These are phyloP conservation scores for Ogataea glucozyma DNA, from an alignment of 805 yeast species.

Conservation along the genomic window DNA sequence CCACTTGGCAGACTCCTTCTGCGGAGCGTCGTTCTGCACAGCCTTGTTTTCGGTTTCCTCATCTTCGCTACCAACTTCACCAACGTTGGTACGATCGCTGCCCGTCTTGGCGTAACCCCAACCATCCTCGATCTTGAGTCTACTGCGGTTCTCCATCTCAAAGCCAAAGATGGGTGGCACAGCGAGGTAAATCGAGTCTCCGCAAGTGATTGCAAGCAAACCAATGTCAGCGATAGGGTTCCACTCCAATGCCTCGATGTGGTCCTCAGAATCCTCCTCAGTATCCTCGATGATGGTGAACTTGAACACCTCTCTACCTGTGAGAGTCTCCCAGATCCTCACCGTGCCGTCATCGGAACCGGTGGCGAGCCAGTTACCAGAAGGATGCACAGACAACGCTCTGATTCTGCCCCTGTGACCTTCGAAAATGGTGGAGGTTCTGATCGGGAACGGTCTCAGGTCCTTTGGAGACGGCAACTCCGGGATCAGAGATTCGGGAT, in stretches of 20 bases:
- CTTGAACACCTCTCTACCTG: constrained; percentile 90
- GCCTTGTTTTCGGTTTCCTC: constrained; percentile 28
- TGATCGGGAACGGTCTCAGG: constrained; percentile 93
- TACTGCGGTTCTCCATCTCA: constrained; percentile 79
- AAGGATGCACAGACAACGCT: constrained; percentile 79
- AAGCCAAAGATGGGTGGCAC: constrained; percentile 93
- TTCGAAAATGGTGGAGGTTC: constrained; percentile 75
- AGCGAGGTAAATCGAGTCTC: constrained; percentile 72
- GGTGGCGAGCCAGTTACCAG: constrained; percentile 94
- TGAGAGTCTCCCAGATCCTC: constrained; percentile 92
- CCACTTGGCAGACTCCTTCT: constrained; percentile 74
- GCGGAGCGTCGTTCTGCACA: constrained; percentile 23
- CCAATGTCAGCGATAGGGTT: constrained; percentile 77
- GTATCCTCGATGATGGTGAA: constrained; percentile 39
- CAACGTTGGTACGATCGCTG: constrained; percentile 30
- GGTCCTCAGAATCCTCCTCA: constrained; percentile 67
- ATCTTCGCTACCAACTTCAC: constrained; percentile 35
- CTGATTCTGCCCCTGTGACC: constrained; percentile 88
- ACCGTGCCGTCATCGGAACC: constrained; percentile 97
- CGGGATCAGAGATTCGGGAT: constrained; percentile 94
- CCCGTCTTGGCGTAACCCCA: constrained; percentile 72
- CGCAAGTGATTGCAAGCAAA: constrained; percentile 81
- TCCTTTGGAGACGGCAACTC: constrained; percentile 97
- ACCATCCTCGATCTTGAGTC: constrained; percentile 79
- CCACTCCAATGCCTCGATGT: constrained; percentile 83